These are phyloP conservation scores for Fraxinus velutina DNA, from an alignment of 305 asterid genomes.

Conservation along the genomic window DNA sequence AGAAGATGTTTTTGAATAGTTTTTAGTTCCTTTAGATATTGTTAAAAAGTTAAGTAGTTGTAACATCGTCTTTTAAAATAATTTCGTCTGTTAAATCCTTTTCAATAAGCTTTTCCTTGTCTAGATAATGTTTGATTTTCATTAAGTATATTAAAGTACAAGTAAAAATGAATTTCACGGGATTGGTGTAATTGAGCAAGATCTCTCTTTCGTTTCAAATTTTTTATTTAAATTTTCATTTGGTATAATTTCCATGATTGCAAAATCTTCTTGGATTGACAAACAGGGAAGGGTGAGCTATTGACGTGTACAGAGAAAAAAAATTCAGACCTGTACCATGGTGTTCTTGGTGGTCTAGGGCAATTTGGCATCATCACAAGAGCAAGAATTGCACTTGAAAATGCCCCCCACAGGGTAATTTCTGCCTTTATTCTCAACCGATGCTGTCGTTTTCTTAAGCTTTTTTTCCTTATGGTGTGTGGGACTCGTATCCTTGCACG, in stretches of 20 bases:
- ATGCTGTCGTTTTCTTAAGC: slow-evolving; percentile 14
- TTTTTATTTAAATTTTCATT: not conserved
- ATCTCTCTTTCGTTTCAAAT: not conserved
- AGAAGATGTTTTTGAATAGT: not conserved
- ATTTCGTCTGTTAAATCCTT: slow-evolving; percentile 7
- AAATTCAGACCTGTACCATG: slow-evolving; percentile 60
- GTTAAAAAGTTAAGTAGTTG: slow-evolving; percentile 6
- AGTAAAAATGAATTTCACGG: not conserved
- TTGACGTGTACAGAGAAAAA: slow-evolving; percentile 53
- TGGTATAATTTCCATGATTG: not conserved
- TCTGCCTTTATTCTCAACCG: not conserved
- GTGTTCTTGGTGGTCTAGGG: slow-evolving; percentile 79
- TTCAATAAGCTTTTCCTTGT: slow-evolving; percentile 11
- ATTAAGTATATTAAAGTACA: not conserved
- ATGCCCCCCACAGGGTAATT: slow-evolving; percentile 65
- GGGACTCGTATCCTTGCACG: slow-evolving; percentile 19
- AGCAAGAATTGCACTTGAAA: slow-evolving; percentile 77
- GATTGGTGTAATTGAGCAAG: not conserved
- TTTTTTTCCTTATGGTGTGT: slow-evolving; percentile 16
- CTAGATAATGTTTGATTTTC: not conserved
- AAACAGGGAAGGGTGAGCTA: slow-evolving; percentile 74
- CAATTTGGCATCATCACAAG: slow-evolving; percentile 82
- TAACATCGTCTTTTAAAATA: slow-evolving; percentile 20
- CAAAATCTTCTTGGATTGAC: not conserved
- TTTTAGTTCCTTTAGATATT: not conserved